These are phyloP conservation scores for Incumbomyces lentus DNA, from an alignment of 2,329 filamentous ascomycete genomes.

Conservation along the genomic window DNA sequence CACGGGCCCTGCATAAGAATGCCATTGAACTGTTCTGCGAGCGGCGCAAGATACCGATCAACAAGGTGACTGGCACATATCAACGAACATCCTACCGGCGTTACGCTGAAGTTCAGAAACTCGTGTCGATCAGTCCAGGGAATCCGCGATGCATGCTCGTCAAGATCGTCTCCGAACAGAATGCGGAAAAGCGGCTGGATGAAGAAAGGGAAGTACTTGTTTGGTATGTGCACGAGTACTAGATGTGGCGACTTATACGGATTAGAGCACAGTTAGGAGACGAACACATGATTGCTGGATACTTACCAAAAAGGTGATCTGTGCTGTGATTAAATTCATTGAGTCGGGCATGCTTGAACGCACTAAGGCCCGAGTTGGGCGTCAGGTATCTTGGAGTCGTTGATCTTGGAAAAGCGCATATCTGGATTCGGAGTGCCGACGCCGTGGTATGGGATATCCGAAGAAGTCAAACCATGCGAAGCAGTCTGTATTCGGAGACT, in stretches of 20 bases:
- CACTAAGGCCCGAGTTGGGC: too few species aligned
- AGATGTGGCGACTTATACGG: slow-evolving; percentile 65
- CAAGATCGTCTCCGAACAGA: slow-evolving; percentile 54
- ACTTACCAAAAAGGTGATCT: slow-evolving; percentile 21
- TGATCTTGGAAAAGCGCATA: neutral
- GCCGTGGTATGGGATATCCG: too few species aligned
- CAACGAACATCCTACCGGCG: slow-evolving; percentile 82
- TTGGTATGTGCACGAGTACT: slow-evolving; percentile 80
- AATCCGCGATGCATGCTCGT: slow-evolving; percentile 24
- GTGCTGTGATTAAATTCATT: slow-evolving; percentile 21
- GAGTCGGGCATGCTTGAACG: slow-evolving; percentile 15
- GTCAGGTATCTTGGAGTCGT: too few species aligned
- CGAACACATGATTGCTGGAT: neutral
- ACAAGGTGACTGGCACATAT: slow-evolving; percentile 74
- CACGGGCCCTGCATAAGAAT: slow-evolving; percentile 23
- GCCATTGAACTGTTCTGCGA: slow-evolving; percentile 52
- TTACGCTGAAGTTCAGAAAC: slow-evolving; percentile 90
- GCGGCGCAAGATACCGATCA: slow-evolving; percentile 62
- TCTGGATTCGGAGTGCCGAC: neutral
- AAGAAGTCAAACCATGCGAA: too few species aligned
- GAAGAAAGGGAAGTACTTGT: slow-evolving; percentile 65
- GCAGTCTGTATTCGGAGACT: too few species aligned
- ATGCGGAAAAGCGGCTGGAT: slow-evolving; percentile 80
- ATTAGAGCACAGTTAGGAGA: neutral
- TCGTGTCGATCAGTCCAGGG: slow-evolving; percentile 50